Evolutionary conservation across 805 yeast genomes (phyloP).

Genomic region (Zygoascus tannicola): DNA sequence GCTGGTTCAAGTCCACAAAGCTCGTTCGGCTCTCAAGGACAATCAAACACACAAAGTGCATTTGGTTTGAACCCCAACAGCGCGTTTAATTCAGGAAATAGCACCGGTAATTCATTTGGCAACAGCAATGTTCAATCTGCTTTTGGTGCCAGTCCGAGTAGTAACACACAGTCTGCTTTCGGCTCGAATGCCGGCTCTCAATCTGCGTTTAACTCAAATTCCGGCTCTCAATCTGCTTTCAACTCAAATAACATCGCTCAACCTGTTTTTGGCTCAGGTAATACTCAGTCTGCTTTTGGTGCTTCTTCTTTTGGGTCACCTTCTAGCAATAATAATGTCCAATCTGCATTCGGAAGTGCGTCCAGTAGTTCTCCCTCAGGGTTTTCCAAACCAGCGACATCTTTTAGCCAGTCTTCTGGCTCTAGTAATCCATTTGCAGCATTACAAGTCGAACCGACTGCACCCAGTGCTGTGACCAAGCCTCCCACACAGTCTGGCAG

Average conservation of each 20-base stretch:
- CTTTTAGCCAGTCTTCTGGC: conserved; percentile 6
- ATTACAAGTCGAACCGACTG: conserved; percentile 1
- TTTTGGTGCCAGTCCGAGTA: background rate
- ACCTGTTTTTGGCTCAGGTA: background rate
- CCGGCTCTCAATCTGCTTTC: background rate
- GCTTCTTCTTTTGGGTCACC: conserved; percentile 1
- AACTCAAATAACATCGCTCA: background rate
- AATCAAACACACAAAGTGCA: too few species aligned
- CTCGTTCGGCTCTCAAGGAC: too few species aligned
- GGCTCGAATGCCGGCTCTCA: background rate
- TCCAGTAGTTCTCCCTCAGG: conserved; percentile 1
- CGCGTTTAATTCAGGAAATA: too few species aligned
- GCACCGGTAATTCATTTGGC: too few species aligned
- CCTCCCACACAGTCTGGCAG: too few species aligned
- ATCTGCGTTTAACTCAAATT: conserved; percentile 2
- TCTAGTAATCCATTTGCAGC: background rate
- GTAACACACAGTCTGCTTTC: background rate
- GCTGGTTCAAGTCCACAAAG: background rate
- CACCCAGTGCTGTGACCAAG: too few species aligned
- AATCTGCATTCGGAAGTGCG: background rate
- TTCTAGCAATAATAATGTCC: background rate
- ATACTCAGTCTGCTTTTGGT: conserved; percentile 5
- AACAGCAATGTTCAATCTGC: background rate
- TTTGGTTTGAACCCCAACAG: too few species aligned
- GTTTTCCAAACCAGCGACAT: too few species aligned